Percentiles rank a stretch among this genome's conserved stretches.
Evolutionary conservation across 2,329 filamentous ascomycete species (phyloP).

Genomic region (Cordyceps fumosorosea): DNA sequence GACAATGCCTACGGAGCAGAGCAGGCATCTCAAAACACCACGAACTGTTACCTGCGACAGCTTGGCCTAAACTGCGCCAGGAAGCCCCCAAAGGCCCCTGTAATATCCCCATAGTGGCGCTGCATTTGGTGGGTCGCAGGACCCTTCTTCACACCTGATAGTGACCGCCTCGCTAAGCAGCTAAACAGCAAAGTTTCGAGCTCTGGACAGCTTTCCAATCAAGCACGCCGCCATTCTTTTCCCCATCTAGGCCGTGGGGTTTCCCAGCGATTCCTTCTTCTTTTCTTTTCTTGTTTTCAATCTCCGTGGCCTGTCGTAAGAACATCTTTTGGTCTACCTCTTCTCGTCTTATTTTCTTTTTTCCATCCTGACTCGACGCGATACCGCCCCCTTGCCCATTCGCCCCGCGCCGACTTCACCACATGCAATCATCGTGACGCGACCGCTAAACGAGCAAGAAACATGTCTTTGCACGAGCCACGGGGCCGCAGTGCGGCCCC

Average conservation of each 20-base stretch:
- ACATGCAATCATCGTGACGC: conserved; percentile 18
- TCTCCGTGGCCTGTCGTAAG: background rate
- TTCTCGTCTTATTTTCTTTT: background rate
- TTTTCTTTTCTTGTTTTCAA: background rate
- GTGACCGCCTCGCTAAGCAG: too few relatives aligned
- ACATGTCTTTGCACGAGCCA: conserved; percentile 24
- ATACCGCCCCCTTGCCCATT: background rate
- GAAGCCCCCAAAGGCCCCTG: too few relatives aligned
- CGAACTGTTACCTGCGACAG: too few relatives aligned
- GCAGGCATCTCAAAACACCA: too few relatives aligned
- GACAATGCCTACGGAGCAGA: too few relatives aligned
- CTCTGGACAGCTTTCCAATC: conserved; percentile 7
- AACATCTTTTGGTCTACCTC: background rate
- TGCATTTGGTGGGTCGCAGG: too few relatives aligned
- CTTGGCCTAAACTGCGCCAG: too few relatives aligned
- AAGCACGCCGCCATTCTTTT: background rate
- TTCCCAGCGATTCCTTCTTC: background rate
- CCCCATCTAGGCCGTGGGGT: background rate
- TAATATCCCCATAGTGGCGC: too few relatives aligned
- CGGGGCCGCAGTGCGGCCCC: conserved; percentile 22
- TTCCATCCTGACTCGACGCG: background rate
- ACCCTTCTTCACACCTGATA: too few relatives aligned
- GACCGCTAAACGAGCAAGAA: conserved; percentile 16
- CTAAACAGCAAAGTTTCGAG: background rate
- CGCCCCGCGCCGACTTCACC: background rate